Conservation (phyloP, 1,139 yeast genomes). For the Kluyveromyces sp. region DNA sequence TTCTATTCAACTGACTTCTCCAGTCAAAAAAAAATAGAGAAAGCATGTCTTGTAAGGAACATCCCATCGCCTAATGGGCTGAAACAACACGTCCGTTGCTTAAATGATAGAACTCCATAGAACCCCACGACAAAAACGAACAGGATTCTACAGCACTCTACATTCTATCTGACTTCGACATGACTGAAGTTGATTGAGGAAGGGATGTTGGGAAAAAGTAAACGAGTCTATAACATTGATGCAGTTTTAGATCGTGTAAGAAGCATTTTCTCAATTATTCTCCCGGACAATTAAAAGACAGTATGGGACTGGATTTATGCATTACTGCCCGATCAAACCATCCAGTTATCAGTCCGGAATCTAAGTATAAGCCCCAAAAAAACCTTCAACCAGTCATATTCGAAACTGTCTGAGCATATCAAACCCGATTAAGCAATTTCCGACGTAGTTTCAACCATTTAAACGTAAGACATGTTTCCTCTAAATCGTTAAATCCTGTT, state of each 20-base stretch:
- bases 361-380: not conserved
- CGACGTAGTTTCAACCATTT: too few relatives aligned
- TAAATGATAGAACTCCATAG: not conserved
- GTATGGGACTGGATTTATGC: slow-evolving; percentile 63
- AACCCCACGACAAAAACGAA: too few relatives aligned
- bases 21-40: not conserved
- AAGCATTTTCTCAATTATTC: slow-evolving; percentile 61
- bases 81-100: not conserved
- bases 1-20: too few relatives aligned
- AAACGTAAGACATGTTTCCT: not conserved
- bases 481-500: not conserved
- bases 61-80: not conserved
- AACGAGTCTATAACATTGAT: slow-evolving; percentile 40
- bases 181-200: not conserved
- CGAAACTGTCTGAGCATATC: too few relatives aligned
- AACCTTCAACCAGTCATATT: too few relatives aligned
- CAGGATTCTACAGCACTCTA: not conserved
- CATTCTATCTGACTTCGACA: not conserved
- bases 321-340: slow-evolving; percentile 68
- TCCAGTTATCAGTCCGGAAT: slow-evolving; percentile 94
- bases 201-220: slow-evolving; percentile 65
- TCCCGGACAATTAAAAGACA: slow-evolving; percentile 98
- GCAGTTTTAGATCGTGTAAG: slow-evolving; percentile 58
- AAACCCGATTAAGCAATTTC: too few relatives aligned
- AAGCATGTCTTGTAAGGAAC: not conserved